Evolutionary conservation across 352 stramenopile species (phyloP), one percentile per base, ranked within the genome.

Genomic region (Phytopythium kandeliae): DNA sequence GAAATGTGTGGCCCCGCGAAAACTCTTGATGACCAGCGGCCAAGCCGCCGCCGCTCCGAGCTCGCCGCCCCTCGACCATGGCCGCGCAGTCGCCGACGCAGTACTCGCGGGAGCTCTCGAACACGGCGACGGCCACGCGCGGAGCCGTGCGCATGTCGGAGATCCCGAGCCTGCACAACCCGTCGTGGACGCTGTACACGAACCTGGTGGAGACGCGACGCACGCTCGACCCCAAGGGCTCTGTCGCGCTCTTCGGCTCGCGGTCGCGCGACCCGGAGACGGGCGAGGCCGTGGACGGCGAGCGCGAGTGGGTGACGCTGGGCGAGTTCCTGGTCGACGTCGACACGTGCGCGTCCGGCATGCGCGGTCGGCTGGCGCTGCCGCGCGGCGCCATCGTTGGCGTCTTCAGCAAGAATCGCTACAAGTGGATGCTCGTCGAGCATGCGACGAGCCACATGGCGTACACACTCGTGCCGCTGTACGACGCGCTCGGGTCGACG

Each of bases 351-450:
- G 59, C 73, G 11, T 63, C 55, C 12, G 76, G 66, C 11, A 71
- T 87, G 64, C 71, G 54, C 22, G 38, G 60, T n/a, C 58, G 69
- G 45, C 55, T 85, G 15, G 56, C 51, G 26, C 50, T 82, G 43
- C 42, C 62, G 37, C 72, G 79, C 37, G 62, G 68, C 4, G 77
- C 76, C 12, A 65, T 83, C 24, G 69, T 91, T 10, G 80, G 80
- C 21, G 48, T 91, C 17, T 89, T 89, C 63, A 74, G 58, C 61
- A 88, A 88, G 60, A 91, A 91, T 55, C 74, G 80, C 25, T 83
- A 83, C 53, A 78, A 91, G 53, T 89, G 80, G 80, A 65, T 74
- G 3, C 50, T 88, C 2, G 76, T 86, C 10, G 80, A 92, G 61
- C 77, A 85, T 58, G 69, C 58, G n/a, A 76, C 59, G 47, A 89